These are phyloP conservation scores for Aegilops sharonensis DNA, from an alignment of 176 grass and related monocot genomes.

Conservation along the genomic window DNA sequence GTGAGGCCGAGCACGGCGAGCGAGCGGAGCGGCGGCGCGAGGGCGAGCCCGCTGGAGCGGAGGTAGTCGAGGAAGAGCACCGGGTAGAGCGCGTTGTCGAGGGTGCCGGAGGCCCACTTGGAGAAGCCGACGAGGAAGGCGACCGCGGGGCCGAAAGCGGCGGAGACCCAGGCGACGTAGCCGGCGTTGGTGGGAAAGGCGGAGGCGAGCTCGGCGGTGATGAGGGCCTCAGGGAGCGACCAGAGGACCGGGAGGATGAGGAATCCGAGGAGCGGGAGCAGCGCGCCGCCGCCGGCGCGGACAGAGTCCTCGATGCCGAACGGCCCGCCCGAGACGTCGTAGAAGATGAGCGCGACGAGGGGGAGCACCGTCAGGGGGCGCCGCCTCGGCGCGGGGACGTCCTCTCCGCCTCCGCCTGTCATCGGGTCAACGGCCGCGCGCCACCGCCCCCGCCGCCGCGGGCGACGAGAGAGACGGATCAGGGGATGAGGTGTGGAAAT, in stretches of 20 bases:
- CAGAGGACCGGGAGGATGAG: constrained; percentile 62
- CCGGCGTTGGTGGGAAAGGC: constrained; percentile 82
- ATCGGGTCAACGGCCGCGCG: constrained; percentile 18
- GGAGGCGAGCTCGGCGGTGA: constrained; percentile 84
- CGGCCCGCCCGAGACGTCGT: constrained; percentile 89
- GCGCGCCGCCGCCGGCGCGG: constrained; percentile 67
- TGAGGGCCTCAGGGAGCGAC: constrained; percentile 83
- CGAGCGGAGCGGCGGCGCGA: neutral
- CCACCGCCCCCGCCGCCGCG: constrained; percentile 11
- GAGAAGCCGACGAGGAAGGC: constrained; percentile 87
- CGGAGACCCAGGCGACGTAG: constrained; percentile 87
- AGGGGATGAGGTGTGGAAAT: neutral
- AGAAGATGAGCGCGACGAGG: constrained; percentile 93
- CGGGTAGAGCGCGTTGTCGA: constrained; percentile 96
- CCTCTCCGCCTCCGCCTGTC: neutral
- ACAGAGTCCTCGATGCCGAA: constrained; percentile 97
- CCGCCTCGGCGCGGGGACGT: neutral
- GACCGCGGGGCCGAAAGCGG: constrained; percentile 71
- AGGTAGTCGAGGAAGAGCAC: constrained; percentile 97
- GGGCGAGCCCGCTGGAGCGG: constrained; percentile 21
- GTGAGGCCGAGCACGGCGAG: constrained; percentile 54
- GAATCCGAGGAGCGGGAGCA: constrained; percentile 85
- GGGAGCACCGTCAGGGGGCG: constrained; percentile 70
- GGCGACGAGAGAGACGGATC: neutral
- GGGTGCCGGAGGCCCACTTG: constrained; percentile 85